Evolutionary conservation across 2,329 filamentous ascomycete species (phyloP).

Genomic region (Talaromyces pinophilus): DNA sequence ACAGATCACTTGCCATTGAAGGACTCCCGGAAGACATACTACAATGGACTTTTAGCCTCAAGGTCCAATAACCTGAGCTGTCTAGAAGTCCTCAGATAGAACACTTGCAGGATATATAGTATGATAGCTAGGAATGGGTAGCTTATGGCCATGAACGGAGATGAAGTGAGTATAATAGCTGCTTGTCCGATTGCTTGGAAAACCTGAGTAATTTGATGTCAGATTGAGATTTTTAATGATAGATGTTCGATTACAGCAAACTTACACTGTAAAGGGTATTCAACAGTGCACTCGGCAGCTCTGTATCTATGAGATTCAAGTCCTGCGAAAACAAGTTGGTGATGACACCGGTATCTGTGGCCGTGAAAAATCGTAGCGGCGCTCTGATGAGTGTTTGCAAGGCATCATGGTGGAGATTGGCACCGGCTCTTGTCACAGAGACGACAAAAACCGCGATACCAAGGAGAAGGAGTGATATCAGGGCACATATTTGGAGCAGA

Average conservation of each 20-base stretch:
- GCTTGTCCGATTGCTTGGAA: conserved; percentile 29
- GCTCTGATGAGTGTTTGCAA: conserved; percentile 31
- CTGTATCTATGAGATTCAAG: conserved; percentile 47
- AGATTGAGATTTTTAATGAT: neutral
- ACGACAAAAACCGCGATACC: conserved; percentile 26
- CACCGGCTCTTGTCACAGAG: conserved; percentile 28
- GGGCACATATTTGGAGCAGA: conserved; percentile 29
- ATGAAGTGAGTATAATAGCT: conserved; percentile 30
- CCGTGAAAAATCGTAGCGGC: conserved; percentile 47
- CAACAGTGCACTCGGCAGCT: conserved; percentile 43
- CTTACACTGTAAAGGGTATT: conserved; percentile 31
- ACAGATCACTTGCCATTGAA: neutral
- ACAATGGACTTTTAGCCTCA: conserved; percentile 60
- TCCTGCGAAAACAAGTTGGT: conserved; percentile 50
- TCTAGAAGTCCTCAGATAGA: conserved; percentile 62
- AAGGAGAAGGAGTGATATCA: conserved; percentile 28
- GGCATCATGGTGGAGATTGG: conserved; percentile 29
- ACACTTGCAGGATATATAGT: conserved; percentile 55
- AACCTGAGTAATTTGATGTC: conserved; percentile 22
- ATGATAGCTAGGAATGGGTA: conserved; percentile 26
- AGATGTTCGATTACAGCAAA: neutral
- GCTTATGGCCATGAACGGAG: conserved; percentile 31
- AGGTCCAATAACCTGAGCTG: conserved; percentile 63
- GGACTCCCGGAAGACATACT: conserved; percentile 8
- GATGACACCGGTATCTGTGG: conserved; percentile 43